Conservation (phyloP, 768 basidiomycete genomes). For the Podaxis sp. region DNA sequence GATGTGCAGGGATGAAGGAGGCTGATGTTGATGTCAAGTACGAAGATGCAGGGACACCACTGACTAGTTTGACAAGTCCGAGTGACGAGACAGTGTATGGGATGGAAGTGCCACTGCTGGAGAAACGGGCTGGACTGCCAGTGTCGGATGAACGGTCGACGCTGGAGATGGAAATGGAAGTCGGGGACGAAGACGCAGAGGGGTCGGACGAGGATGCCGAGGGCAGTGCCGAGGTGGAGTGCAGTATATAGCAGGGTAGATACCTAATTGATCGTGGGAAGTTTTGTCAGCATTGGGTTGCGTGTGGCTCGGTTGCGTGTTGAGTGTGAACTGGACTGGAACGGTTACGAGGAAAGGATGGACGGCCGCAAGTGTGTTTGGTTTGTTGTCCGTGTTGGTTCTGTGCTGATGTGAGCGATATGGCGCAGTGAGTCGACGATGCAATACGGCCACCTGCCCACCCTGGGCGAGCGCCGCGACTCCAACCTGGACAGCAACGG, state of each 20-base stretch:
- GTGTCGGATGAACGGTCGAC: conserved; percentile 30
- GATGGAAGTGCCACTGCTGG: conserved; percentile 25
- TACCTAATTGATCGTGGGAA: conserved; percentile 18
- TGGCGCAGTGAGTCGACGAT: conserved; percentile 53
- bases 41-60: conserved; percentile 55
- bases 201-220: conserved; percentile 38
- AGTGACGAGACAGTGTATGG: conserved; percentile 58
- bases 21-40: conserved; percentile 37
- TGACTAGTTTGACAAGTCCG: conserved; percentile 49
- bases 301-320: conserved; percentile 23
- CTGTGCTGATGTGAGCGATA: conserved; percentile 13
- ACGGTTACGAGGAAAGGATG: conserved; percentile 10
- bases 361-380: conserved; percentile 19
- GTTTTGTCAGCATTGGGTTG: conserved; percentile 9
- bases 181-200: conserved; percentile 44
- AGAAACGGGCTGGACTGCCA: conserved; percentile 24
- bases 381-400: conserved; percentile 12
- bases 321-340: conserved; percentile 22
- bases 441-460: conserved; percentile 58
- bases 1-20: conserved; percentile 10
- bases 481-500: conserved; percentile 56
- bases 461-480: conserved; percentile 51
- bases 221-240: conserved; percentile 22
- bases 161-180: conserved; percentile 28
- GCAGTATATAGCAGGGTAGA: conserved; percentile 16